These are phyloP conservation scores for Alisma plantagoaquatica DNA, from an alignment of 106 monocot species.

Conservation along the genomic window DNA sequence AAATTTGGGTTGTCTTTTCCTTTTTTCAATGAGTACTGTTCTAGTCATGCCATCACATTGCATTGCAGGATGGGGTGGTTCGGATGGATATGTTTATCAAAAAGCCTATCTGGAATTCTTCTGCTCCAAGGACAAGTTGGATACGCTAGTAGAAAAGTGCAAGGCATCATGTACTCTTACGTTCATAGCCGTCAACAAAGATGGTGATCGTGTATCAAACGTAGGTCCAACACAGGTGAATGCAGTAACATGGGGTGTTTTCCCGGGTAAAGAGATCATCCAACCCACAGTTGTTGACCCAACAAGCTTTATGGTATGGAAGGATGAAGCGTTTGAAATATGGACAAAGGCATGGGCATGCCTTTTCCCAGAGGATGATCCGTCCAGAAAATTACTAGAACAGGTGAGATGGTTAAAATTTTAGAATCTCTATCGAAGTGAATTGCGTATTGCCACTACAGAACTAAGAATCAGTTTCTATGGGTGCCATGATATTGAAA, in stretches of 20 bases:
- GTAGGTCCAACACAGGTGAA: conserved; percentile 56
- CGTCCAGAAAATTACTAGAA: conserved; percentile 55
- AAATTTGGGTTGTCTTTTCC: too few relatives aligned
- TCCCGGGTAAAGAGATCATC: conserved; percentile 88
- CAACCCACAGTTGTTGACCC: conserved; percentile 89
- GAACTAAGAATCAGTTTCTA: too few relatives aligned
- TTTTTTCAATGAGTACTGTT: too few relatives aligned
- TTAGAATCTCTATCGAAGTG: too few relatives aligned
- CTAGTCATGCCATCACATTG: too few relatives aligned
- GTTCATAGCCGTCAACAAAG: conserved; percentile 69
- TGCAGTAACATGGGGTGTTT: conserved; percentile 97
- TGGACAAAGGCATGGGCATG: conserved; percentile 70
- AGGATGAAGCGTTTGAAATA: conserved; percentile 89
- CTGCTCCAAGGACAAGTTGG: conserved; percentile 65
- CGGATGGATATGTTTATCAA: conserved; percentile 86
- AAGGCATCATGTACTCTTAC: conserved; percentile 51
- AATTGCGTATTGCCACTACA: too few relatives aligned
- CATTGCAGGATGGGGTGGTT: conserved; percentile 79
- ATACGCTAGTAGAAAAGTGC: conserved; percentile 53
- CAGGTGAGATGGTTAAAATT: conserved; percentile 59
- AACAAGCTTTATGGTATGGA: conserved; percentile 85
- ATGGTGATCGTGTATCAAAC: conserved; percentile 52
- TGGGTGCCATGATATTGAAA: too few relatives aligned
- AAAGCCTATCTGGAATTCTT: conserved; percentile 94
- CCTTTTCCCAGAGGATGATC: conserved; percentile 69